A percentile compares a stretch with the other conserved stretches of the same genome.
Evolutionary conservation across 192 early-diverging fungal genomes (phyloP).

Genomic region (Linnemannia schmuckeri): DNA sequence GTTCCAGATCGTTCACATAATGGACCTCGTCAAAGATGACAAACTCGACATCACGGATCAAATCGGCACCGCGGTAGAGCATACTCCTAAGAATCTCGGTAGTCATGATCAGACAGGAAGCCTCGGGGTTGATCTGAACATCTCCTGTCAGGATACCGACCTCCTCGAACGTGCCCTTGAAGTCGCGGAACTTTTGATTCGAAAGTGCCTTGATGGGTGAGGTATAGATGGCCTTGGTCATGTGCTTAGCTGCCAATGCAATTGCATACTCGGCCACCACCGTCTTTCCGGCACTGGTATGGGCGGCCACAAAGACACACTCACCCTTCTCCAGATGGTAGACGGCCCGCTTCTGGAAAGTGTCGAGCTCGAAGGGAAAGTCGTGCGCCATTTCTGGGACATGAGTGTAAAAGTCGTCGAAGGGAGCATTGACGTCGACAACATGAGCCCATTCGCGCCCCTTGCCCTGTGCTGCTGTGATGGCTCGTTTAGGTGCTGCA

Average conservation of each 20-base stretch:
- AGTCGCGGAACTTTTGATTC: slow-evolving; percentile 99
- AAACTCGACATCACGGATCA: slow-evolving; percentile 98
- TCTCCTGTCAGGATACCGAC: slow-evolving; percentile 99
- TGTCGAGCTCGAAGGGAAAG: slow-evolving; percentile 96
- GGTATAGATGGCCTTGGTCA: slow-evolving; percentile 97
- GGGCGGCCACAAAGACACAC: slow-evolving; percentile 97
- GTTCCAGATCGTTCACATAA: slow-evolving; percentile 95
- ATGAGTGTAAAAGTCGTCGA: slow-evolving; percentile 90
- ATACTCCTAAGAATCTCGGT: slow-evolving; percentile 98
- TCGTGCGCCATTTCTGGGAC: slow-evolving; percentile 91
- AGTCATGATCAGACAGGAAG: slow-evolving; percentile 98
- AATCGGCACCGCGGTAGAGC: slow-evolving; percentile 97
- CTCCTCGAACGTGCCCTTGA: slow-evolving; percentile 84
- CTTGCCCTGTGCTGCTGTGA: slow-evolving; percentile 34
- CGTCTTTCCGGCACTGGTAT: slow-evolving; percentile 98
- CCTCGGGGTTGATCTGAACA: slow-evolving; percentile 96
- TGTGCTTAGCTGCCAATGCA: slow-evolving; percentile 92
- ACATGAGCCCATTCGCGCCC: slow-evolving; percentile 92
- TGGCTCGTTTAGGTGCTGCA: slow-evolving; percentile 13
- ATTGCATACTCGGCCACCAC: slow-evolving; percentile 99
- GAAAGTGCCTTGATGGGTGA: slow-evolving; percentile 99
- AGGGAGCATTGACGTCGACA: slow-evolving; percentile 87
- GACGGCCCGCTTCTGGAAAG: slow-evolving; percentile 97
- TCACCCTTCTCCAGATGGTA: slow-evolving; percentile 96
- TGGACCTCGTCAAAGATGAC: slow-evolving; percentile 99